These are phyloP conservation scores for Nakazawaea populi DNA, from an alignment of 805 yeast genomes.

Conservation along the genomic window DNA sequence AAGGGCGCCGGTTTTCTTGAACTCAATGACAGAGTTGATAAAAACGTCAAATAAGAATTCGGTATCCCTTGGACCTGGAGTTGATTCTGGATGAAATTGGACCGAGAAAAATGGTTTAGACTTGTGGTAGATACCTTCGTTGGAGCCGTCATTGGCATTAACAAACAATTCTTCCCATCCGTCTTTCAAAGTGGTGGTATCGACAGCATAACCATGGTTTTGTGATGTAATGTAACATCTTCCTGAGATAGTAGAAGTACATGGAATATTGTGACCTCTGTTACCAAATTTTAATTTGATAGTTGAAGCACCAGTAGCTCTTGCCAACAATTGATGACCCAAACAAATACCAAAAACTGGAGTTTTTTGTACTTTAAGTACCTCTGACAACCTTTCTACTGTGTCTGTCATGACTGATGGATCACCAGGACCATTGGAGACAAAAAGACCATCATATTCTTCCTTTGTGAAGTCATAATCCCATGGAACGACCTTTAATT, in stretches of 20 bases:
- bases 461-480: conserved; percentile 78
- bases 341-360: conserved; percentile 98
- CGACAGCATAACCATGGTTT: conserved; percentile 98
- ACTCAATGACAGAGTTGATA: conserved; percentile 70
- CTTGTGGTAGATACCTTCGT: conserved; percentile 95
- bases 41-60: conserved; percentile 95
- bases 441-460: conserved; percentile 88
- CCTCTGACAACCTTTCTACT: conserved; percentile 52
- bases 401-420: conserved; percentile 79
- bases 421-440: conserved; percentile 99
- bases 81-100: conserved; percentile 98
- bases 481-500: conserved; percentile 93
- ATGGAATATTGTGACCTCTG: conserved; percentile 98
- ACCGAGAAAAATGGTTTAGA: conserved; percentile 91
- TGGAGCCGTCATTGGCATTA: conserved; percentile 94
- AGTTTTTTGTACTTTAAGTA: conserved; percentile 59
- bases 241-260: conserved; percentile 84
- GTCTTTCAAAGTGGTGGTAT: conserved; percentile 58
- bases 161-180: conserved; percentile 95
- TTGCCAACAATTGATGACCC: conserved; percentile 94
- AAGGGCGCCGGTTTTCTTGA: conserved; percentile 49
- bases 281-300: conserved; percentile 93
- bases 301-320: conserved; percentile 94
- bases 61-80: conserved; percentile 99
- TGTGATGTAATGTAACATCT: conserved; percentile 98